Evolutionary conservation across 306 rosid species (phyloP).

Genomic region (Neltuma alba): DNA sequence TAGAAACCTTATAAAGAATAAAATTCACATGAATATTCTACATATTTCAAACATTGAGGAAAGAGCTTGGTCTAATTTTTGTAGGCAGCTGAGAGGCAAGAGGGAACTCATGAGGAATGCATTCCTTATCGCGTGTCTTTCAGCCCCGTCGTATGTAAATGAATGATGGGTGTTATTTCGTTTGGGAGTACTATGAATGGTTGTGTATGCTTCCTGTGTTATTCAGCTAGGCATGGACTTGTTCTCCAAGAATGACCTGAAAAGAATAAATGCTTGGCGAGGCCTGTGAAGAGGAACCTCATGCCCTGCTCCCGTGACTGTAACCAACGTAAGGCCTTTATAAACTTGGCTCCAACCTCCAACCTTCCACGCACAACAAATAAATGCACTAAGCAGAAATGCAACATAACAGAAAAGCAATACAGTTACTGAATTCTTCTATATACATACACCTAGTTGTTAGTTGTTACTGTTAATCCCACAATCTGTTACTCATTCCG

Average conservation of each 20-base stretch:
- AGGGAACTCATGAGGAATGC: constrained; percentile 18
- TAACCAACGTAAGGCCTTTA: constrained; percentile 83
- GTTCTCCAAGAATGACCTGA: constrained; percentile 85
- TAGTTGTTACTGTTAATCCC: not conserved
- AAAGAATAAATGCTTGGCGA: constrained; percentile 81
- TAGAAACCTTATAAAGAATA: not conserved
- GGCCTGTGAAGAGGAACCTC: constrained; percentile 97
- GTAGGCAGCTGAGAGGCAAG: not conserved
- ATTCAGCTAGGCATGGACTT: constrained; percentile 54
- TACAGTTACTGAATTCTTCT: not conserved
- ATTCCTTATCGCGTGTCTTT: constrained; percentile 44
- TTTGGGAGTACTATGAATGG: not conserved
- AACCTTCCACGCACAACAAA: constrained; percentile 55
- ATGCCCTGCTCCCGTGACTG: constrained; percentile 90
- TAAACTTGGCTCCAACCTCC: constrained; percentile 96
- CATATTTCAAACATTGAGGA: constrained; percentile 1
- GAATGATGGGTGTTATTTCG: constrained; percentile 6
- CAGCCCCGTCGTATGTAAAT: constrained; percentile 20
- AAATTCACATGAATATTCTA: not conserved
- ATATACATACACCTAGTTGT: not conserved
- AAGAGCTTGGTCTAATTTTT: not conserved
- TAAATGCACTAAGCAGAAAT: not conserved
- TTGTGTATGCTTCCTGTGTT: not conserved
- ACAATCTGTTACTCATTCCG: no score
- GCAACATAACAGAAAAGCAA: not conserved